Evolutionary conservation across 2,329 filamentous ascomycete genomes (phyloP), one percentile per base, ranked within the genome.

Genomic region (Curvularia spicifera): DNA sequence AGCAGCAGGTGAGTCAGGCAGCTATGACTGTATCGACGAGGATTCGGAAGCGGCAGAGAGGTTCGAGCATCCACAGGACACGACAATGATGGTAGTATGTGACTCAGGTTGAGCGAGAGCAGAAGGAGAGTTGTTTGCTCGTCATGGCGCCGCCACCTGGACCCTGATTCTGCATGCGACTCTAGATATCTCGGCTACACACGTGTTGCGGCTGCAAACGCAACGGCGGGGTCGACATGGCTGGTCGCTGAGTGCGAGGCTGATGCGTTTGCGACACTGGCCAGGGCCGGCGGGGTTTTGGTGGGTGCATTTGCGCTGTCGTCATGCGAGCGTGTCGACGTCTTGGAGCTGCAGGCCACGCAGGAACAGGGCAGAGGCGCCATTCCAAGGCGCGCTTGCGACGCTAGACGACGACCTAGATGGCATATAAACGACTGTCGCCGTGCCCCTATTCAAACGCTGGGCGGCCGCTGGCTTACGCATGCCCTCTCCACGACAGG

Each of bases 1-100:
- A 40, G 24, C 24, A 22, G 8, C 33, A 24, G 26, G 55, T 61
- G 61, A 61, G 52, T 64, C 61, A 61, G 48, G 42, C 37, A 35
- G 31, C 45, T 51, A 47, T 51, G 55, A 58, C 58, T 51, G 35
- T 24, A 53, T 39, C 39, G 39, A 53, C 8, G 15, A 22, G 33
- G 18, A 24, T 37, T 15, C 24, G 22, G 4, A 42, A 29, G 24
- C 24, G 24, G 24, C 24, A 39, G 51, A 18, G n/a, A 35, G 9
- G 26, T 22, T 31, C 24, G 43, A 29, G 49, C 37, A 40, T 48
- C 22, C 12, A 26, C 42, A 7, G 22, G 3, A 9, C 6, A 26
- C 6, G 37, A 31, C 26, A 20, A 43, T 48, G 48, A 31, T 15
- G 35, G 39, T 31, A 26, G 28, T 46, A n/a, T 28, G 56, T 60